Evolutionary conservation across 1,284 basidiomycete species (phyloP).

Genomic region (Cryptococcus sp.): DNA sequence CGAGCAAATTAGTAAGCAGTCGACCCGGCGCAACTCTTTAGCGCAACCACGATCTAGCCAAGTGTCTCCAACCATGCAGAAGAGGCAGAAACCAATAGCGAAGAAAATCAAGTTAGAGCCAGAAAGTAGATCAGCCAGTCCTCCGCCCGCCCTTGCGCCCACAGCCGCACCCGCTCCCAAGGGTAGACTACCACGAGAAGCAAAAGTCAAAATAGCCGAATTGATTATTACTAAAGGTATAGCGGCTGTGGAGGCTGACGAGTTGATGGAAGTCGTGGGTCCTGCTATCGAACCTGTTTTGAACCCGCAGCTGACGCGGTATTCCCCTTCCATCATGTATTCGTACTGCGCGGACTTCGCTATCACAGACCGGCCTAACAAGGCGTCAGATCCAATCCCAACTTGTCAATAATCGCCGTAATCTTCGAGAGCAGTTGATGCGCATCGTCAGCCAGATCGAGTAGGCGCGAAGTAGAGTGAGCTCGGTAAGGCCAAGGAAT

Average conservation of each 20-base stretch:
- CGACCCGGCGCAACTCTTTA: too few relatives aligned
- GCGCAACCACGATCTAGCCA: too few relatives aligned
- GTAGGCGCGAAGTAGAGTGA: slow-evolving; percentile 3
- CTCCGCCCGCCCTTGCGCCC: slow-evolving; percentile 5
- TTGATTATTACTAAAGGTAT: slow-evolving; percentile 28
- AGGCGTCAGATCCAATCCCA: slow-evolving; percentile 34
- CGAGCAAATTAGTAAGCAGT: too few relatives aligned
- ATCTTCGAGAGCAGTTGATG: slow-evolving; percentile 30
- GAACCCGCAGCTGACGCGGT: too few relatives aligned
- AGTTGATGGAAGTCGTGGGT: slow-evolving; percentile 25
- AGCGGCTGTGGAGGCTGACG: slow-evolving; percentile 21
- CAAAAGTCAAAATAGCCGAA: slow-evolving; percentile 23
- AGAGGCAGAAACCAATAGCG: too few relatives aligned
- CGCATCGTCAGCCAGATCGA: slow-evolving; percentile 17
- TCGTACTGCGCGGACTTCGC: background rate
- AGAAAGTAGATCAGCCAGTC: background rate
- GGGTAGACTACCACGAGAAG: slow-evolving; percentile 17
- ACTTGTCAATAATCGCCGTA: slow-evolving; percentile 32
- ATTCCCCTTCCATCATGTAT: background rate
- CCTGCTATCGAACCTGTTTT: background rate
- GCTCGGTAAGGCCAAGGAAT: too few relatives aligned
- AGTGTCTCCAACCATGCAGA: too few relatives aligned
- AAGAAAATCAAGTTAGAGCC: too few relatives aligned
- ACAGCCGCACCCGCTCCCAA: slow-evolving; percentile 19
- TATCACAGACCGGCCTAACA: slow-evolving; percentile 33